Evolutionary conservation across 2,329 filamentous ascomycete species (phyloP).

Genomic region (Aspergillus hiratsukae): DNA sequence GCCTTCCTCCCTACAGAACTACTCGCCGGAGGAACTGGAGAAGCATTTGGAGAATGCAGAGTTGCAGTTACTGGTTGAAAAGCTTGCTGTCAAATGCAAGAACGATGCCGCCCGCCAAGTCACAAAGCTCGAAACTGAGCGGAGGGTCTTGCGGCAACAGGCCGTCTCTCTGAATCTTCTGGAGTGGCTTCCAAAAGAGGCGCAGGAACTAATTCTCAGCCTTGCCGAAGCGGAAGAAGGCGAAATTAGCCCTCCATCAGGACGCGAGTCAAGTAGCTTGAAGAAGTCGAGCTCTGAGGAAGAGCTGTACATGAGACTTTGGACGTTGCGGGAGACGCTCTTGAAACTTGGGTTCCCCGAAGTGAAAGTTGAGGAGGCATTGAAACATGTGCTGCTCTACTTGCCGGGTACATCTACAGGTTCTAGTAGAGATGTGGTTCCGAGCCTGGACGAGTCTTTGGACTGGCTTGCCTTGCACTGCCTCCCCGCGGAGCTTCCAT

Average conservation of each 20-base stretch:
- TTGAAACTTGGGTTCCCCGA: conserved; percentile 63
- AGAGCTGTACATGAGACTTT: conserved; percentile 72
- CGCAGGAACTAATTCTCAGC: conserved; percentile 72
- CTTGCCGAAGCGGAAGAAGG: conserved; percentile 45
- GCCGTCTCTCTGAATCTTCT: conserved; percentile 66
- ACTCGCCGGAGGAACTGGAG: conserved; percentile 86
- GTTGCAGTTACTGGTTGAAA: conserved; percentile 81
- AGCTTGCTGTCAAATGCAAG: conserved; percentile 71
- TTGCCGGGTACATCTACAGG: conserved; percentile 55
- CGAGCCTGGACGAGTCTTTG: conserved; percentile 81
- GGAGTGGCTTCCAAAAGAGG: conserved; percentile 76
- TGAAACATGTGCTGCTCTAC: conserved; percentile 64
- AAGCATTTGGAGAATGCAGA: conserved; percentile 85
- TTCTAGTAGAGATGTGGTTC: conserved; percentile 62
- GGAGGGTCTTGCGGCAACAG: conserved; percentile 73
- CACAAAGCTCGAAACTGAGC: conserved; percentile 76
- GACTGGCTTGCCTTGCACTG: conserved; percentile 87
- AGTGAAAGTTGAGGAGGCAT: conserved; percentile 57
- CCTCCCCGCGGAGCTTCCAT: conserved; percentile 62
- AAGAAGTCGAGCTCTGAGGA: conserved; percentile 60
- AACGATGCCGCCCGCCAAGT: conserved; percentile 75
- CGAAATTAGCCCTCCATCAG: conserved; percentile 31
- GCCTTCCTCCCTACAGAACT: conserved; percentile 43
- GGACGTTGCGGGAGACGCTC: conserved; percentile 76
- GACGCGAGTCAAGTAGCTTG: conserved; percentile 19